Conservation (phyloP, 1,284 basidiomycete species). For the Irpex sp. region DNA sequence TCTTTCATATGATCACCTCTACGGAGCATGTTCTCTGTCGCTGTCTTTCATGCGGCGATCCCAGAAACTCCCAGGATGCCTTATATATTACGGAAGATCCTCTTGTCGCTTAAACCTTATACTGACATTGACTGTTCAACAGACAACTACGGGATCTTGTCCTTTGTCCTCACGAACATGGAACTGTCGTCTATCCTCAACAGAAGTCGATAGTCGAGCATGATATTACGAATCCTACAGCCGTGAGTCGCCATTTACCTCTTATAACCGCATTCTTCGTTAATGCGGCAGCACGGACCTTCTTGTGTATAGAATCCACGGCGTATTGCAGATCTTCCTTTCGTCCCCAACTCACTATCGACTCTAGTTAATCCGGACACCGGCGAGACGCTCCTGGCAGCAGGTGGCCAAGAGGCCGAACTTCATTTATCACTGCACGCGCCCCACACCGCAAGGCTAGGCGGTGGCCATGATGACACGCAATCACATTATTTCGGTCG, state of each 20-base stretch:
- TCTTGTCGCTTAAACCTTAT: neutral
- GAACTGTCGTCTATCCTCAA: constrained; percentile 67
- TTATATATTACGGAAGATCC: neutral
- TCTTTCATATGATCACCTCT: neutral
- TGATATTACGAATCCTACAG: constrained; percentile 47
- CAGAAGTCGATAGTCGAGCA: constrained; percentile 60
- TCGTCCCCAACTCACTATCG: constrained; percentile 67
- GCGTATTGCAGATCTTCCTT: constrained; percentile 50
- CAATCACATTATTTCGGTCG: constrained; percentile 19
- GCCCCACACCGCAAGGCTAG: constrained; percentile 18
- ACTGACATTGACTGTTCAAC: constrained; percentile 5
- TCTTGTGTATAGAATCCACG: constrained; percentile 40
- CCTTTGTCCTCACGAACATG: constrained; percentile 66
- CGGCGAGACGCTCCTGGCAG: constrained; percentile 67
- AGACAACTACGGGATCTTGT: constrained; percentile 77
- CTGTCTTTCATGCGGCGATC: neutral
- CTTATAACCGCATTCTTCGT: constrained; percentile 3
- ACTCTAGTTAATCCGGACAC: constrained; percentile 53
- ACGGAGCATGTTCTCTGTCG: neutral
- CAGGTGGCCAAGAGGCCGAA: constrained; percentile 80
- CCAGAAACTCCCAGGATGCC: neutral
- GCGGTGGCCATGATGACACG: neutral
- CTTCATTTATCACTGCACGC: constrained; percentile 64
- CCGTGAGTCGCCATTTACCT: constrained; percentile 37
- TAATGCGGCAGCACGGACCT: constrained; percentile 3